Evolutionary conservation across 208 protist species (phyloP).

Genomic region (Wallacemonas collosoma): DNA sequence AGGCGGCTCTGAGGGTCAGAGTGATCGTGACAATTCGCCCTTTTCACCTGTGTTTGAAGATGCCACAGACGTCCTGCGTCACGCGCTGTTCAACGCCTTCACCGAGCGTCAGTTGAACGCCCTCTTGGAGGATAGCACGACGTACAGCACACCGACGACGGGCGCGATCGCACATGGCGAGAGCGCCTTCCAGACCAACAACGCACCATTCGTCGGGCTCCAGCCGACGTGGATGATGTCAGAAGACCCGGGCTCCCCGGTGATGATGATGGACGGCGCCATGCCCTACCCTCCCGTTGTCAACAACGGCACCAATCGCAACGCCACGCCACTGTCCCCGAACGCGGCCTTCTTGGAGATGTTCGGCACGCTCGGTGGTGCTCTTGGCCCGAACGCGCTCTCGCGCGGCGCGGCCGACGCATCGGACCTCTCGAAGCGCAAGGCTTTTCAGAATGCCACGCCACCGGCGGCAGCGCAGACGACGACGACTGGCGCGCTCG

Average conservation of each 20-base stretch:
- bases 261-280: background rate
- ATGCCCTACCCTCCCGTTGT: background rate
- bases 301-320: background rate
- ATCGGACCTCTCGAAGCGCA: background rate
- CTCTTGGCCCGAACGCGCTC: background rate
- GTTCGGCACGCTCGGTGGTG: slow-evolving; percentile 1
- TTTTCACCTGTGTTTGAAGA: slow-evolving; percentile 25
- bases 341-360: slow-evolving; percentile 15
- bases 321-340: background rate
- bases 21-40: background rate
- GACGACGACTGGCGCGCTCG: background rate
- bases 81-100: slow-evolving; percentile 11
- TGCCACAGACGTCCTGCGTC: slow-evolving; percentile 10
- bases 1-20: background rate
- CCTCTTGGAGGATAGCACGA: slow-evolving; percentile 7
- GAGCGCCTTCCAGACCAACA: slow-evolving; percentile 8
- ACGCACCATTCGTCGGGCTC: background rate
- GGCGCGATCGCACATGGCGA: background rate
- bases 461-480: background rate
- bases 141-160: slow-evolving; percentile 7
- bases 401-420: background rate
- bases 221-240: background rate
- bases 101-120: slow-evolving; percentile 10
- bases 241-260: background rate
- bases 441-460: background rate